A percentile compares a stretch with the other conserved stretches of the same genome.
phyloP scores from a whole-genome alignment of 805 yeast species.

The Trichomonascus vanleenenianus region DNA sequence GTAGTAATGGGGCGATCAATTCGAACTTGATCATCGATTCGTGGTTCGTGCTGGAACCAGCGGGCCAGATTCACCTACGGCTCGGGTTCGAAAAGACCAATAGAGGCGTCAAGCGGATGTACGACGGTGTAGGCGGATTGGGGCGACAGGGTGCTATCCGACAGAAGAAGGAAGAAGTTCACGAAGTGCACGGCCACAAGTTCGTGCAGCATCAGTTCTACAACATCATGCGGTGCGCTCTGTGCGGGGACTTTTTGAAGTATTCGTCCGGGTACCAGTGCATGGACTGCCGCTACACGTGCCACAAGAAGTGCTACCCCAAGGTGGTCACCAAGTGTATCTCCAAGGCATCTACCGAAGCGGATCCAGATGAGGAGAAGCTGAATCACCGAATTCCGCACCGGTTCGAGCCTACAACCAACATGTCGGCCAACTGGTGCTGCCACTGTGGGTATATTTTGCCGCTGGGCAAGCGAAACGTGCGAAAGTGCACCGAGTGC shows the following conservation, averaged over 20 bases:
- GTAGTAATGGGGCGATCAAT: not conserved
- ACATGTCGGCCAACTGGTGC: constrained; percentile 98
- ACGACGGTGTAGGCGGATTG: constrained; percentile 50
- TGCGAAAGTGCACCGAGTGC: constrained; percentile 82
- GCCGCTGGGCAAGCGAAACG: constrained; percentile 92
- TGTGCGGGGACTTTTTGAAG: constrained; percentile 91
- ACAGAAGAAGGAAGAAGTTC: constrained; percentile 75
- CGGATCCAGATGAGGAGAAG: constrained; percentile 65
- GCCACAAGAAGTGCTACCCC: constrained; percentile 71
- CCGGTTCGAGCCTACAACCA: constrained; percentile 84
- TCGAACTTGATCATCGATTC: constrained; percentile 39
- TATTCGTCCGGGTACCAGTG: constrained; percentile 72
- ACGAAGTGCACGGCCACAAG: constrained; percentile 94
- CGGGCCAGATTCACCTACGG: constrained; percentile 78
- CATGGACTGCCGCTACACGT: constrained; percentile 68
- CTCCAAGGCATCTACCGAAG: constrained; percentile 59
- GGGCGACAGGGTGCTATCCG: constrained; percentile 98
- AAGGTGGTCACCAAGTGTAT: constrained; percentile 77
- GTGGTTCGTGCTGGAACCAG: constrained; percentile 91
- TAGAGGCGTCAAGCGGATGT: constrained; percentile 36
- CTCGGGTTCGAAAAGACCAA: constrained; percentile 72
- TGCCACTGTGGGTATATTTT: constrained; percentile 97
- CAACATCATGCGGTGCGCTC: constrained; percentile 94
- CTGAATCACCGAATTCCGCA: constrained; percentile 96
- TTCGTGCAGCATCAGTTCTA: constrained; percentile 93